Conservation (phyloP, 108 stramenopile genomes). For the Phaeodactylum tricornutum region DNA sequence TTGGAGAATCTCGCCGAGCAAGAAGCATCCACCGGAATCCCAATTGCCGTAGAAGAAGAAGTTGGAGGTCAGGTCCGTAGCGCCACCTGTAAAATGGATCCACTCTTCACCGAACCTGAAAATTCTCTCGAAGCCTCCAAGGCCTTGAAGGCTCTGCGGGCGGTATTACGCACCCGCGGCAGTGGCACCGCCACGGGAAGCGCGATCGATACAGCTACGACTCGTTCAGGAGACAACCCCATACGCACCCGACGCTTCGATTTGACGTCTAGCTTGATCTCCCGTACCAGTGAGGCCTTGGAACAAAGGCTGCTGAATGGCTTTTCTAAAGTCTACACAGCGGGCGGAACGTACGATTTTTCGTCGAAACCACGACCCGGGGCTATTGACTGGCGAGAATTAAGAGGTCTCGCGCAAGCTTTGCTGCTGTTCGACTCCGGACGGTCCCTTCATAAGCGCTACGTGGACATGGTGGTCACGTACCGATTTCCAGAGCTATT, state of each 20-base stretch:
- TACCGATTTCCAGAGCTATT: slow-evolving; percentile 75
- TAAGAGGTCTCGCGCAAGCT: slow-evolving; percentile 57
- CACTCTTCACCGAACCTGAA: slow-evolving; percentile 56
- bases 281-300: slow-evolving; percentile 52
- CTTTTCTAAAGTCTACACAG: slow-evolving; percentile 52
- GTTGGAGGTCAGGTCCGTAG: slow-evolving; percentile 49
- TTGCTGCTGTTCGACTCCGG: slow-evolving; percentile 63
- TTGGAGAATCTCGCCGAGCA: slow-evolving; percentile 79
- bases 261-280: slow-evolving; percentile 62
- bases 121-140: slow-evolving; percentile 63
- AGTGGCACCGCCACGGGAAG: slow-evolving; percentile 29
- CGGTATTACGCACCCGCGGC: slow-evolving; percentile 64
- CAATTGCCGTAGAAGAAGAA: slow-evolving; percentile 61
- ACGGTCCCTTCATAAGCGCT: slow-evolving; percentile 54
- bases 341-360: slow-evolving; percentile 71
- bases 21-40: slow-evolving; percentile 52
- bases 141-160: slow-evolving; percentile 54
- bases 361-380: slow-evolving; percentile 38
- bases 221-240: slow-evolving; percentile 2
- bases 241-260: slow-evolving; percentile 50
- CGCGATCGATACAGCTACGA: slow-evolving; percentile 7
- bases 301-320: slow-evolving; percentile 58
- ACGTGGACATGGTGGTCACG: slow-evolving; percentile 64
- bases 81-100: slow-evolving; percentile 65
- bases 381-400: slow-evolving; percentile 53